Base-by-base conservation (phyloP, 2,329 filamentous ascomycete species). In the Microcera coccophila region DNA sequence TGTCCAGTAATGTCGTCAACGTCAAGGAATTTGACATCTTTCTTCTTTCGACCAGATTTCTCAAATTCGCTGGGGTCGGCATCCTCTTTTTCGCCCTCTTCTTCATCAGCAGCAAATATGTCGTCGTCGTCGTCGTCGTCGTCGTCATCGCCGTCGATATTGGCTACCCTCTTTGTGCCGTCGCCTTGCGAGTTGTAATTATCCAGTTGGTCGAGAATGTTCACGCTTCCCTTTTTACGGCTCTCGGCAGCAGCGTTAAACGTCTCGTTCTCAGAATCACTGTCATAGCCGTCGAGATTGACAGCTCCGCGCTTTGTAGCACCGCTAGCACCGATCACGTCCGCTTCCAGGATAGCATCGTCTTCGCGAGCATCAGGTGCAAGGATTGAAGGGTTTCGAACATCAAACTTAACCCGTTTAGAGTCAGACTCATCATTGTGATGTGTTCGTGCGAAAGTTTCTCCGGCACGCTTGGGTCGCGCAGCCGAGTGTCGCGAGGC, bases 221-320 rank as follows among this genome's bases (percentile, higher is more conserved):
- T 67, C 7, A 76, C 71, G n/a, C 75, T 65, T 43, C 70, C 70
- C 44, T 61, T 72, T 40, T 67, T 70, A 50, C 75, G 78, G 42
- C 76, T 76, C 45, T 83, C 81, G 5, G 86, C 85, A 39, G 87
- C 79, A 22, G 78, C 78, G 54, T 93, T 80, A 64, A 95, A 94
- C 34, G 87, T 90, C 61, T 97, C 93, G 52, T 94, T 91, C 39
- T 85, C 82, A 3, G 91, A 95, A 66, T 98, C 93, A 9, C 86
- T 93, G 55, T 97, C 91, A 69, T 97, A 98, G 38, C 93, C 93
- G 60, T 97, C 93, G 31, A 98, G 82, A 60, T 97, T 96, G 42
- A 98, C 87, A 0, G 91, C 93, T 54, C 91, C 91, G 49, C 93
- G 87, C 65, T 95, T 95, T 1, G 89, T 87, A 9, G 82, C 81